These are phyloP conservation scores for Alternaria ethzedia DNA, from an alignment of 2,329 filamentous ascomycete species.

Conservation along the genomic window DNA sequence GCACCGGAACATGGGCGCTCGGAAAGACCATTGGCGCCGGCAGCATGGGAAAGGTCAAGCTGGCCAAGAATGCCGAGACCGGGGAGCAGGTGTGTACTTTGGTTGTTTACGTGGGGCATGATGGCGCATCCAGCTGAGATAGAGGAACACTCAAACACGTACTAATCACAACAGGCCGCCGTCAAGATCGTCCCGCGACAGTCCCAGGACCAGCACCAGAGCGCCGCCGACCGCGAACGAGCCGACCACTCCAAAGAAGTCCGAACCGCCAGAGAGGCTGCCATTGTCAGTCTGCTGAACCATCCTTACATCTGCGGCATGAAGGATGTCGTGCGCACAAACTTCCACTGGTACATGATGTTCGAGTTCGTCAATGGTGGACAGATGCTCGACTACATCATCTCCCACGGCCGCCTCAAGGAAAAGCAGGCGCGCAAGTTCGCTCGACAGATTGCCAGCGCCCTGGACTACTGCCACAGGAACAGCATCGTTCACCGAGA, in stretches of 20 bases:
- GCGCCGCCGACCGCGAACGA: conserved; percentile 76
- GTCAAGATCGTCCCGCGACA: conserved; percentile 96
- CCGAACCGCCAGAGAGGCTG: conserved; percentile 90
- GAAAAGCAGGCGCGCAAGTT: conserved; percentile 99
- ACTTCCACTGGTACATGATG: conserved; percentile 99
- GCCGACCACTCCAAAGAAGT: conserved; percentile 97
- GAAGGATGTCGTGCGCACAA: conserved; percentile 92
- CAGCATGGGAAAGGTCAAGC: conserved; percentile 98
- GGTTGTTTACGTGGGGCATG: not conserved
- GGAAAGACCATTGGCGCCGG: conserved; percentile 97
- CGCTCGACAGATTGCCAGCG: conserved; percentile 94
- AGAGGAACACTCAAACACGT: not conserved
- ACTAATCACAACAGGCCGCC: conserved; percentile 69
- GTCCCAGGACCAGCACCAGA: conserved; percentile 82
- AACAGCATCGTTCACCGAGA: conserved; percentile 99
- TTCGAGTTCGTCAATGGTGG: conserved; percentile 99
- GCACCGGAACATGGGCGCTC: conserved; percentile 85
- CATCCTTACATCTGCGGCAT: conserved; percentile 97
- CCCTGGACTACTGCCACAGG: conserved; percentile 94
- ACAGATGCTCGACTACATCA: conserved; percentile 99
- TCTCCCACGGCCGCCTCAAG: conserved; percentile 95
- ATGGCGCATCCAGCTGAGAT: not conserved
- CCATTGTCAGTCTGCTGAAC: conserved; percentile 91
- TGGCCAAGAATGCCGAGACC: conserved; percentile 87
- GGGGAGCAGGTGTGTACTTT: conserved; percentile 77